A percentile compares a stretch with the other conserved stretches of the same genome.
These are phyloP conservation scores for Tagetes patula DNA, from an alignment of 129 eudicot genomes.

Conservation along the genomic window DNA sequence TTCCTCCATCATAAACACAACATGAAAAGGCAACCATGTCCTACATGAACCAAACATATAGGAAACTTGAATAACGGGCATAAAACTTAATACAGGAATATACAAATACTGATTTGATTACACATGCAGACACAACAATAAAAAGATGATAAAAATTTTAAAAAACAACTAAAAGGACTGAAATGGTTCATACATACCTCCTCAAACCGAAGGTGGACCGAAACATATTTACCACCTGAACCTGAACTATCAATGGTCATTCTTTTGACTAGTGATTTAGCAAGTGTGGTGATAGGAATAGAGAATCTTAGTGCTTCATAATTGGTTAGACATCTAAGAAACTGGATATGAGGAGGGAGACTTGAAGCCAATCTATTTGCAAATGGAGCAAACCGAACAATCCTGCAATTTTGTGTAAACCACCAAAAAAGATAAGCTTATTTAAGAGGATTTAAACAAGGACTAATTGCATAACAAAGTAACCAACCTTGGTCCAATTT, in stretches of 20 bases:
- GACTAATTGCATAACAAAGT: background rate
- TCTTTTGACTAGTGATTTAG: conserved; percentile 49
- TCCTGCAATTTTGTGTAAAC: conserved; percentile 44
- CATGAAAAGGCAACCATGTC: conserved; percentile 94
- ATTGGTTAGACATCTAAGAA: conserved; percentile 76
- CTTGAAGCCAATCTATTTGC: conserved; percentile 82
- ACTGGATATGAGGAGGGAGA: conserved; percentile 69
- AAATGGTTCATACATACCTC: conserved; percentile 61
- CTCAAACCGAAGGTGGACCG: conserved; percentile 88
- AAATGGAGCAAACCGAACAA: conserved; percentile 74
- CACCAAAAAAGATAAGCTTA: conserved; percentile 19
- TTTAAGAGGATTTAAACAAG: conserved; percentile 7
- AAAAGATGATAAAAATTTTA: background rate
- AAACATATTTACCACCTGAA: conserved; percentile 68
- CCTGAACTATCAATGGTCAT: conserved; percentile 60
- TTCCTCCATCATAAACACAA: conserved; percentile 75
- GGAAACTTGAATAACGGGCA: background rate
- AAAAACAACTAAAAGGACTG: background rate
- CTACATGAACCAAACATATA: conserved; percentile 32
- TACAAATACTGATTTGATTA: conserved; percentile 1
- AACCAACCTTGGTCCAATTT: conserved; percentile 9
- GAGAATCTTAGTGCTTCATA: conserved; percentile 78
- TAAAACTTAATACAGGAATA: background rate
- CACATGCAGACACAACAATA: conserved; percentile 19
- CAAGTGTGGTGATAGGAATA: conserved; percentile 53